A percentile compares a stretch with the other conserved stretches of the same genome.
phyloP scores from a whole-genome alignment of 345 rosid species.

The Turritis glabra region DNA sequence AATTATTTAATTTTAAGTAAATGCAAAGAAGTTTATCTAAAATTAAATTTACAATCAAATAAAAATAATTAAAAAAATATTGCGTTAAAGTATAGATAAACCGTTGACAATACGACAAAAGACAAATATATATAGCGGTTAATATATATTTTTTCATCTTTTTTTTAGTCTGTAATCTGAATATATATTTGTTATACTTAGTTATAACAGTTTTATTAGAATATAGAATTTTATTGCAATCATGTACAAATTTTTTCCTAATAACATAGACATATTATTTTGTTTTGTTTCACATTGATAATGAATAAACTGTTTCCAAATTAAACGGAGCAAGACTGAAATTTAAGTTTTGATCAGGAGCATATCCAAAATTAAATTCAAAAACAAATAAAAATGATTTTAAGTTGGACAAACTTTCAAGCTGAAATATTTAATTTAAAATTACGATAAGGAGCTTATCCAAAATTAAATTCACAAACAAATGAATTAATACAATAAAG shows the following conservation, averaged over 20 bases:
- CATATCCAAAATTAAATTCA: not conserved
- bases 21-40: not conserved
- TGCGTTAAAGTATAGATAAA: not conserved
- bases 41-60: not conserved
- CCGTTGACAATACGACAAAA: not conserved
- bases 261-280: not conserved
- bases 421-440: too few species aligned
- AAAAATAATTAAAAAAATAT: not conserved
- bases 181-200: not conserved
- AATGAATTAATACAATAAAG: not conserved
- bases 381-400: too few species aligned
- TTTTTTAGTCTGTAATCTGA: not conserved
- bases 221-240: not conserved
- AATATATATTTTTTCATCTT: not conserved
- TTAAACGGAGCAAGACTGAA: not conserved
- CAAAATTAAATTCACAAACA: not conserved
- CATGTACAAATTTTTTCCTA: not conserved
- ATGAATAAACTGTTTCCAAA: not conserved
- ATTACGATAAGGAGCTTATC: too few species aligned
- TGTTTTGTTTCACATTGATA: not conserved
- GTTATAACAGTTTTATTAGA: not conserved
- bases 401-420: too few species aligned
- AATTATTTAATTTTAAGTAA: not conserved
- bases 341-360: not conserved
- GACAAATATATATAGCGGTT: not conserved